Base-by-base conservation (phyloP, 805 yeast species). In the Pichia kluyveri region DNA sequence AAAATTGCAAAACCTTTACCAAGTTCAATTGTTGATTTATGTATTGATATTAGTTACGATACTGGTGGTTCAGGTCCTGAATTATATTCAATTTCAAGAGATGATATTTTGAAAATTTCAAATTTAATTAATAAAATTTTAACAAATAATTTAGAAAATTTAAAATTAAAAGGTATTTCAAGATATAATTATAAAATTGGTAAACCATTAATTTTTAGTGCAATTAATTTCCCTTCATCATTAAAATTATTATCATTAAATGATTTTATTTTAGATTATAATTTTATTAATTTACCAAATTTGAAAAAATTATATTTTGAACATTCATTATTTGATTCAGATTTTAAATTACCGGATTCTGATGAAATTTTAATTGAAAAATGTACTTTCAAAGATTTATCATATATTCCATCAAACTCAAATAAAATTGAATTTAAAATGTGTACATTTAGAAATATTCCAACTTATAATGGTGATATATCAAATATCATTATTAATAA, bases 61-160 rank as follows among this genome's bases (percentile, higher is more conserved):
- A 60, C 65, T 15, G 65, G 64, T 6, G 63, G 63, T 12, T 57
- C 63, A 1, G 63, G 62, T 14, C 62, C 63, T 32, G 63, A 61
- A 40, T 46, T 56, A 23, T 55, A 60, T 43, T 51, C 58, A 14
- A 59, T 59, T 49, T 52, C 62, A 30, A 57, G 57, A 31, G 64
- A 61, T 45, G 65, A 61, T 47, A 59, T 61, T 36, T 47, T 57
- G 43, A 60, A 57, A 39, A 57, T 61, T 38, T 59, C 64, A 11
- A 45, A 46, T 37, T 47, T 58, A 17, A 58, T 61, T 32, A 61
- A 58, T 44, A 51, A 56, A 39, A 56, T 61, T 23, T 49, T 61
- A 42, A 61, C 62, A 2, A 51, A 57, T 40, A 56, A 55, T 46
- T 50, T 61, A 19, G 61, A 61, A 44, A 57, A 50, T 44, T 51